Conservation (phyloP, 345 rosid species). For the Eutrema japonicum region DNA sequence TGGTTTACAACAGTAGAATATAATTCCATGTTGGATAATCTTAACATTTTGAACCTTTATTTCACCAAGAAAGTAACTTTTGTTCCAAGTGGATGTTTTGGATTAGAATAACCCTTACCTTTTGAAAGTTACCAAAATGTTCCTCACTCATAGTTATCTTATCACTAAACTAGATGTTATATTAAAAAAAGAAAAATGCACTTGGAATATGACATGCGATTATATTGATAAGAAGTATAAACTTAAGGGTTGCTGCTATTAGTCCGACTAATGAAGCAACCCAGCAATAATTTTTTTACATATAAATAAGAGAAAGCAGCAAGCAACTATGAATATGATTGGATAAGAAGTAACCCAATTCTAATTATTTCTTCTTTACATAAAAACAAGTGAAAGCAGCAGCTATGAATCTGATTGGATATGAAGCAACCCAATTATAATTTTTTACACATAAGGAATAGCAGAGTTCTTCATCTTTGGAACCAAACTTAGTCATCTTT, state of each 20-base stretch:
- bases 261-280: slow-evolving; percentile 15
- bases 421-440: slow-evolving; percentile 1
- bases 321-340: slow-evolving; percentile 9
- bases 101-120: too few species aligned
- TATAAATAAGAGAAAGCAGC: background rate
- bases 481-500: background rate
- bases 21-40: background rate
- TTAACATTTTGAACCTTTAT: background rate
- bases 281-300: slow-evolving; percentile 7
- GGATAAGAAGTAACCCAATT: slow-evolving; percentile 1
- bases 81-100: too few species aligned
- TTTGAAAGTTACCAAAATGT: background rate
- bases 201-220: background rate
- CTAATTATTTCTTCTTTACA: background rate
- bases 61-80: background rate
- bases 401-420: background rate
- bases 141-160: background rate
- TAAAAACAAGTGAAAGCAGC: background rate
- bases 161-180: background rate
- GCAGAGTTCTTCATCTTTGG: background rate
- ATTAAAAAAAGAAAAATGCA: background rate
- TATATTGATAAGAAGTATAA: slow-evolving; percentile 5
- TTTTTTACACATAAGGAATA: slow-evolving; percentile 22
- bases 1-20: background rate
- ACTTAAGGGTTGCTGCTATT: background rate